Conservation (phyloP, 2,329 filamentous ascomycete species). For the Trichophyton benhamiae region DNA sequence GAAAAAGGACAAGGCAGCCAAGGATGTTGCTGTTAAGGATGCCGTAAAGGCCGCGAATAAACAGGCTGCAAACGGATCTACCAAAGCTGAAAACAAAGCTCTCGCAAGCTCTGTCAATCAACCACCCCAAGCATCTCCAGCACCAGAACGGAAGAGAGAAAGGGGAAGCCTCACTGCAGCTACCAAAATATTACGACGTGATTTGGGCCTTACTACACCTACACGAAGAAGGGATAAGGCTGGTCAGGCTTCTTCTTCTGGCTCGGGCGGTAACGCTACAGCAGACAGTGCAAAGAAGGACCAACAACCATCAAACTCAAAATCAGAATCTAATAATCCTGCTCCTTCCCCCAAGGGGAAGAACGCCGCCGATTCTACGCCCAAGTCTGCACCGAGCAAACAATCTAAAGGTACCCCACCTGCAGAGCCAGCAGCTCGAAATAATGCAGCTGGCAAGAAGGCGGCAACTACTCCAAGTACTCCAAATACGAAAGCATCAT, state of each 20-base stretch:
- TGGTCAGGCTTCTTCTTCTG: constrained; percentile 4
- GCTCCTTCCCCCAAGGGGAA: neutral
- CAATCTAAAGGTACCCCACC: constrained; percentile 7
- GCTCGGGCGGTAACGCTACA: neutral
- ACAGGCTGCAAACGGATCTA: constrained; percentile 25
- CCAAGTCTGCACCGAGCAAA: constrained; percentile 8
- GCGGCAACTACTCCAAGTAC: constrained; percentile 15
- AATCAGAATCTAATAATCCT: constrained; percentile 5
- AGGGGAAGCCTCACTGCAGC: constrained; percentile 41
- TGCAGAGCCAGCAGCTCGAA: constrained; percentile 11
- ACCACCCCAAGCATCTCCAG: neutral
- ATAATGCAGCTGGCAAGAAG: constrained; percentile 6
- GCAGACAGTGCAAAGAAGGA: constrained; percentile 12
- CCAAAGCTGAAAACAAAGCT: constrained; percentile 14
- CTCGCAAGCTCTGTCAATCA: neutral
- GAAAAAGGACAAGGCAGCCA: constrained; percentile 44
- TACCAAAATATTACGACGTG: constrained; percentile 49
- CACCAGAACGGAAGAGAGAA: constrained; percentile 36
- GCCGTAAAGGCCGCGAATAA: constrained; percentile 46
- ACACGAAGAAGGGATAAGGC: constrained; percentile 31
- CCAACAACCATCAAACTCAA: neutral
- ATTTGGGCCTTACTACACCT: constrained; percentile 42
- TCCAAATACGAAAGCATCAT: neutral
- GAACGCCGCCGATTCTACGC: constrained; percentile 6
- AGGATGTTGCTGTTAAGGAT: constrained; percentile 51